Evolutionary conservation across 2,329 filamentous ascomycete genomes (phyloP).

Genomic region (Colletotrichum tropicicola): DNA sequence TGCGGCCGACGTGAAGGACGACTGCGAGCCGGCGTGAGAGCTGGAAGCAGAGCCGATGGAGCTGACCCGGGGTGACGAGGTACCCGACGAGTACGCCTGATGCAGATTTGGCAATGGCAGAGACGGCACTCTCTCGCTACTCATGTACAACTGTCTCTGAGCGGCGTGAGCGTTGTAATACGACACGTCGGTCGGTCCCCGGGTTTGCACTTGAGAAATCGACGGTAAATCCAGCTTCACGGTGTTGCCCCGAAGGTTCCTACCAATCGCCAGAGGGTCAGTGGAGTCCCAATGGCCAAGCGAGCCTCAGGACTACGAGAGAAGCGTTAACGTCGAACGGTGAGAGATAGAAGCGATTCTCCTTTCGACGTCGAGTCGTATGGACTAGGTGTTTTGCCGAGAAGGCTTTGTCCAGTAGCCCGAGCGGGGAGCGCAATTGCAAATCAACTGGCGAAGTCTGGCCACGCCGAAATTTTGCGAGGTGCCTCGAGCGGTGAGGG

Average conservation of each 20-base stretch:
- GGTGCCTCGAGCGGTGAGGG: too few relatives aligned
- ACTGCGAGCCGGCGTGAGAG: slow-evolving; percentile 61
- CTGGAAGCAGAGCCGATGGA: slow-evolving; percentile 72
- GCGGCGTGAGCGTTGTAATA: slow-evolving; percentile 75
- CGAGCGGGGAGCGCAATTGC: not conserved
- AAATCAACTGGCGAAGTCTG: too few relatives aligned
- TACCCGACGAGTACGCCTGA: slow-evolving; percentile 75
- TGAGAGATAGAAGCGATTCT: not conserved
- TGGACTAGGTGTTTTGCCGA: too few relatives aligned
- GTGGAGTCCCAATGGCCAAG: slow-evolving; percentile 10
- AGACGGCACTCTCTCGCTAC: slow-evolving; percentile 74
- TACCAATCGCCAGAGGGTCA: slow-evolving; percentile 11
- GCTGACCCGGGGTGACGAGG: slow-evolving; percentile 79
- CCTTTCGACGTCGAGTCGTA: not conserved
- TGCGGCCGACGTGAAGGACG: slow-evolving; percentile 63
- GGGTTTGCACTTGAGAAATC: slow-evolving; percentile 83
- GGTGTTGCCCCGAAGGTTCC: slow-evolving; percentile 61
- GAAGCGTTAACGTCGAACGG: not conserved
- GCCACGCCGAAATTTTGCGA: too few relatives aligned
- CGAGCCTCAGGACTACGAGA: not conserved
- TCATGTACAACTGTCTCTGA: slow-evolving; percentile 73
- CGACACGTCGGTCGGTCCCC: slow-evolving; percentile 76
- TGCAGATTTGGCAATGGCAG: slow-evolving; percentile 75
- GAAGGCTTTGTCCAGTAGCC: too few relatives aligned
- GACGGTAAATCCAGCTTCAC: slow-evolving; percentile 95